Conservation (phyloP, 345 rosid genomes). For the Syzygium jambos region DNA sequence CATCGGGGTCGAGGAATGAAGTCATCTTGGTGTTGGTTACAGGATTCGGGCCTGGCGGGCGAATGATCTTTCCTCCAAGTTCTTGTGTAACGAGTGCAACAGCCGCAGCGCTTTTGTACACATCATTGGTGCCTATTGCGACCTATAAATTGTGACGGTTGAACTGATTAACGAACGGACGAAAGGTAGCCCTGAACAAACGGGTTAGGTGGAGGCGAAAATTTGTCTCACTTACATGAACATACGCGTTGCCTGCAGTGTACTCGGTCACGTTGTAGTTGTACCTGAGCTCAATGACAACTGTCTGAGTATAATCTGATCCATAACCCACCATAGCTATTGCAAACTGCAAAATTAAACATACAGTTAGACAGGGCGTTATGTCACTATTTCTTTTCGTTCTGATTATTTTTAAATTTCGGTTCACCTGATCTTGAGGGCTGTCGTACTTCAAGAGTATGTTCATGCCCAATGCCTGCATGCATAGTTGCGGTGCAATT, state of each 20-base stretch:
- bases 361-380: not conserved
- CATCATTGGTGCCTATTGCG: constrained; percentile 33
- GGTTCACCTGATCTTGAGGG: no score
- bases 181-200: not conserved
- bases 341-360: constrained; percentile 16
- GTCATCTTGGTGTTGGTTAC: constrained; percentile 25
- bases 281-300: constrained; percentile 31
- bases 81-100: constrained; percentile 19
- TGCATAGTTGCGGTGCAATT: no score
- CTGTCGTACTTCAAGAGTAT: no score
- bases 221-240: constrained; percentile 9
- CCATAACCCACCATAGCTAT: constrained; percentile 43
- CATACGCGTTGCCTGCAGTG: constrained; percentile 30
- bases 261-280: constrained; percentile 33
- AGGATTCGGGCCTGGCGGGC: constrained; percentile 33
- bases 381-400: not conserved
- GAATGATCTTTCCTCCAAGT: constrained; percentile 31
- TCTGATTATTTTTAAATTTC: no score
- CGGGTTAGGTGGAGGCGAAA: not conserved
- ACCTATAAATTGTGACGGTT: not conserved
- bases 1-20: constrained; percentile 38
- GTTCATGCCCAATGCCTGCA: no score
- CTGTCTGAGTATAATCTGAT: constrained; percentile 17
- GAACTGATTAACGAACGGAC: not conserved
- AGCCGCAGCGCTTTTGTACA: constrained; percentile 32